phyloP scores from a whole-genome alignment of 345 rosid genomes.

The Eucalyptus polybractea region DNA sequence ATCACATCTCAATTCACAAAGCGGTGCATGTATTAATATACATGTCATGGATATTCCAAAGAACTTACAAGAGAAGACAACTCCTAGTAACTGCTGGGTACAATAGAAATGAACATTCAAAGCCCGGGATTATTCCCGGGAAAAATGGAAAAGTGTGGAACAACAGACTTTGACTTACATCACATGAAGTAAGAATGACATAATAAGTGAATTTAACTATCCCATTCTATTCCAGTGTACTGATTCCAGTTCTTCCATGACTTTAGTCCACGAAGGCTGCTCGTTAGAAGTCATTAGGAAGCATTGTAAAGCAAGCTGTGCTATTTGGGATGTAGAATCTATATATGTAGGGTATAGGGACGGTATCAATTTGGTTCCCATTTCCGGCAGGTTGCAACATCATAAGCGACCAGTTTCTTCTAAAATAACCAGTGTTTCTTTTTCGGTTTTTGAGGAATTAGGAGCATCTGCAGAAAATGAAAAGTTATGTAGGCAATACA shows the following conservation, averaged over 20 bases:
- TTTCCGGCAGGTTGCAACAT: too few relatives aligned
- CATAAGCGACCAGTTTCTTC: too few relatives aligned
- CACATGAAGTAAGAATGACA: too few relatives aligned
- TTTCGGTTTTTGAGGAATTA: too few relatives aligned
- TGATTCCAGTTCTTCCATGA: not conserved
- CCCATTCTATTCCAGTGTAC: not conserved
- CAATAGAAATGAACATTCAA: not conserved
- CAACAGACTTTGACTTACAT: not conserved
- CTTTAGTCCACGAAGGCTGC: not conserved
- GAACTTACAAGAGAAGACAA: too few relatives aligned
- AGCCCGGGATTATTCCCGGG: not conserved
- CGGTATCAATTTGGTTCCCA: too few relatives aligned
- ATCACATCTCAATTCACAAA: too few relatives aligned
- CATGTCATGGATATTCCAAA: too few relatives aligned
- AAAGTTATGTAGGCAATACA: too few relatives aligned
- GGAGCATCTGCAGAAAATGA: too few relatives aligned
- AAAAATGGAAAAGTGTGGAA: not conserved
- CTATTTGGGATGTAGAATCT: not conserved
- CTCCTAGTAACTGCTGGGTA: not conserved
- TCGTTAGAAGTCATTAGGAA: not conserved
- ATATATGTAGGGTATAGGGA: not conserved
- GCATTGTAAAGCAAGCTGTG: not conserved
- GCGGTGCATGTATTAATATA: too few relatives aligned
- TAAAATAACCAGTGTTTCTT: too few relatives aligned
- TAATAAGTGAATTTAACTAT: not conserved